phyloP scores from a whole-genome alignment of 768 basidiomycete species.

The Lyophyllum decastes region DNA sequence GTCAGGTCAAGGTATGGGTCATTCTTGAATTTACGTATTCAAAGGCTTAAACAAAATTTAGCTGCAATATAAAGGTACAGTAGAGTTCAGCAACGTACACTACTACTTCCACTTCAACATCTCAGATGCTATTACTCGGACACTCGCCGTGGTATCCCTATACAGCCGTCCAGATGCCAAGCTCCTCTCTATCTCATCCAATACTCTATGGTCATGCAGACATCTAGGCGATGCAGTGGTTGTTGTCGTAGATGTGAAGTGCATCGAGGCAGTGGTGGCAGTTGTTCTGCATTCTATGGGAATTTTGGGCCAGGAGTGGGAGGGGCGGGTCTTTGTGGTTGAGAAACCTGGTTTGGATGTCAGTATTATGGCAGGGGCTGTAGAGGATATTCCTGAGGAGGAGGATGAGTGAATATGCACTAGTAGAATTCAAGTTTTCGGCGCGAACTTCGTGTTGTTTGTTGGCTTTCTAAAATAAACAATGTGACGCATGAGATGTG shows the following conservation, averaged over 20 bases:
- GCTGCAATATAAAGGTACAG: slow-evolving; percentile 2
- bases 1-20: slow-evolving; percentile 1
- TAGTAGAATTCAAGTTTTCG: too few relatives aligned
- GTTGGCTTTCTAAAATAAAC: background rate
- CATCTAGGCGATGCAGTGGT: slow-evolving; percentile 1
- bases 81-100: slow-evolving; percentile 14
- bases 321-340: slow-evolving; percentile 12
- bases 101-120: slow-evolving; percentile 12
- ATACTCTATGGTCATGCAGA: slow-evolving; percentile 14
- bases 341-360: slow-evolving; percentile 21
- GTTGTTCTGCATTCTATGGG: slow-evolving; percentile 13
- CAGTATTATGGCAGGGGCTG: slow-evolving; percentile 10
- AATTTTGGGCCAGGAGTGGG: slow-evolving; percentile 14
- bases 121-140: background rate
- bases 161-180: slow-evolving; percentile 8
- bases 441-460: background rate
- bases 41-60: background rate
- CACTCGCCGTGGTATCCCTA: slow-evolving; percentile 10
- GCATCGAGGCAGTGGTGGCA: slow-evolving; percentile 12
- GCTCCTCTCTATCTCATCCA: slow-evolving; percentile 4
- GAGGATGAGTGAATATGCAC: too few relatives aligned
- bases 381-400: slow-evolving; percentile 7
- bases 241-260: slow-evolving; percentile 7
- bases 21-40: background rate
- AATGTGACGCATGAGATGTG: too few relatives aligned